phyloP scores from a whole-genome alignment of 2,329 filamentous ascomycete genomes.

The Colletotrichum lentis region DNA sequence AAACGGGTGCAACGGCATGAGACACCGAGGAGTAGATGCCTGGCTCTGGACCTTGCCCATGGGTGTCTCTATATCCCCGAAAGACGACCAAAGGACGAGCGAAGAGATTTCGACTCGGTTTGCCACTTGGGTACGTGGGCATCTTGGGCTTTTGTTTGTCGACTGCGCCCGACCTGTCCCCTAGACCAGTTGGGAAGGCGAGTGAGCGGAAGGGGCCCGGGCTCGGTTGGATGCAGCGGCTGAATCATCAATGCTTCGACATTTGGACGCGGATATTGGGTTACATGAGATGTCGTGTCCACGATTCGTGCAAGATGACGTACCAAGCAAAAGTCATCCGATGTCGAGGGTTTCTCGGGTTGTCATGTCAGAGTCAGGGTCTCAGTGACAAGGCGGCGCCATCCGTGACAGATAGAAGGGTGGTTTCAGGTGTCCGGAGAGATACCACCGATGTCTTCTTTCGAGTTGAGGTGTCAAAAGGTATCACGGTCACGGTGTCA shows the following conservation, averaged over 20 bases:
- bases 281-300: neutral
- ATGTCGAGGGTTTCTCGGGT: neutral
- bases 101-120: neutral
- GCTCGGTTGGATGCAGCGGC: conserved; percentile 2
- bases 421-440: conserved; percentile 16
- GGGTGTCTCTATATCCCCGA: neutral
- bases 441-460: neutral
- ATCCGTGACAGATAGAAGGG: conserved; percentile 20
- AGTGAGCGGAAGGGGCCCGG: neutral
- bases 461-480: neutral
- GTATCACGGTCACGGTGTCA: conserved; percentile 8
- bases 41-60: neutral
- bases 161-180: neutral
- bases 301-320: conserved; percentile 4
- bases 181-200: neutral
- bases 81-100: neutral
- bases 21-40: neutral
- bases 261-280: neutral
- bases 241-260: neutral
- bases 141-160: conserved; percentile 1
- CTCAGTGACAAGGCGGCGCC: conserved; percentile 13
- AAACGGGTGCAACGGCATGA: conserved; percentile 2
- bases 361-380: conserved; percentile 1
- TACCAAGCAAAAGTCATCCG: neutral
- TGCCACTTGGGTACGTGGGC: conserved; percentile 18